Base-by-base conservation (phyloP, 805 yeast genomes). In the Zygotorulaspora danielsina region DNA sequence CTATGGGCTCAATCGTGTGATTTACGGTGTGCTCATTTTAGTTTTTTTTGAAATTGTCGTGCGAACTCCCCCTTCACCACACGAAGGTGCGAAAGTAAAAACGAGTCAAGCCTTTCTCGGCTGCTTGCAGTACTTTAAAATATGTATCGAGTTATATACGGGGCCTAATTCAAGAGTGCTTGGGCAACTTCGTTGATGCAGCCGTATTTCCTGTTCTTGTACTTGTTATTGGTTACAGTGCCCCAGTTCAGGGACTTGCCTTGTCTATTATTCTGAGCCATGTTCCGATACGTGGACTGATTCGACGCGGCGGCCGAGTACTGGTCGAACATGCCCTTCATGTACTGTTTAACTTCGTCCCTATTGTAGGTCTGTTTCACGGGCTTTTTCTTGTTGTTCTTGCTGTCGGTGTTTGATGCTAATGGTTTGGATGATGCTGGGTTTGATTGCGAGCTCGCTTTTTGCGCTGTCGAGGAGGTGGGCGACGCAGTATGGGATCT, bases 181-280 rank as follows among this genome's bases (percentile, higher is more conserved):
- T 52, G 55, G 26, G 56, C 57, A 15, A 61, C 44, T 7, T 58
- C 61, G 20, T 40, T 45, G 32, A 61, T 39, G 30, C 55, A 50
- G 6, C 53, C 55, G 38, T 53, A 59, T 36, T 59, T 59, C 41
- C 55, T 59, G 36, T 55, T 51, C 33, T 49, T 57, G 39, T 46
- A 41, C 39, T 37, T 49, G 29, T 39, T 46, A 16, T 39, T 50
- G 12, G 52, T 42, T n/a, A 57, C 59, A 15, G 60, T 49, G 25
- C 55, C 63, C 65, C 65, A 60, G 32, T 52, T 57, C 6, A 52
- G 44, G 12, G 49, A 34, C 17, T 36, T 42, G 15, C 34, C 40
- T 16, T 28, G 36, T 10, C 36, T 37, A 19, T 37, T 29, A 22
- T 31, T 36, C 19, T 20, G 26, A 5, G 27, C 35, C 35, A 33